Base-by-base conservation (phyloP, 331 rosid species). In the Ulmus americana region DNA sequence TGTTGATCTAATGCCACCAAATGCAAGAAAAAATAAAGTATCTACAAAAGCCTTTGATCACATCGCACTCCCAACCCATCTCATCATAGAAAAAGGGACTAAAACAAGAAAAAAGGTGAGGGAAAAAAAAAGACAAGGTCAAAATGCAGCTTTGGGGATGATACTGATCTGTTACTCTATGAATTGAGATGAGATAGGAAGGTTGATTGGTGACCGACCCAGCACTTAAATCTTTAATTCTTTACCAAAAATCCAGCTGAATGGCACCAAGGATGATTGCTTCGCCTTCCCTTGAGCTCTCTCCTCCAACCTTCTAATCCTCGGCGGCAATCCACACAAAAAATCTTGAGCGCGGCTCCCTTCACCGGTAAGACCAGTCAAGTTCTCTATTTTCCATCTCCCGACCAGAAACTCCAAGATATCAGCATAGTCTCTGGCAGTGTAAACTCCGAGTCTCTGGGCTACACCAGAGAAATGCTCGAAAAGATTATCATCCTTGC, bases 381-480 rank as follows among this genome's bases (percentile, higher is more conserved):
- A 52, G 38, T 64, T 60, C 65, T 63, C 82, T 54, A 77, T 13
- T 28, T 64, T 77, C 78, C 82, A 77, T 69, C 78, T 67, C 9
- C 75, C 78, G 9, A 77, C 82, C 39, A 77, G 67, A 45, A 77
- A 77, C 78, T 77, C 82, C 78, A 77, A 64, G 39, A 77, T 77
- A 73, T 77, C 82, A 8, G 82, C 82, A 35, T 77, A 77, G 44
- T 77, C 82, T 66, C 49, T 72, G 9, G 78, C 78, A 1, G 82
- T 77, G 22, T 77, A 77, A 28, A 77, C 78, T 49, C 69, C 78
- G 12, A 73, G 75, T 63, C 71, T 63, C 56, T 77, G 82, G 41
- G 82, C 78, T 12, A 77, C 75, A 22, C 69, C 61, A 0, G 82
- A 73, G 69, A 71, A 77, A 28, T 77, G 62, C n/a, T 77, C 69